Percentiles rank a stretch among this genome's conserved stretches.
Conservation (phyloP, 2,329 filamentous ascomycete genomes). For the Pestalotiopsis fici region DNA sequence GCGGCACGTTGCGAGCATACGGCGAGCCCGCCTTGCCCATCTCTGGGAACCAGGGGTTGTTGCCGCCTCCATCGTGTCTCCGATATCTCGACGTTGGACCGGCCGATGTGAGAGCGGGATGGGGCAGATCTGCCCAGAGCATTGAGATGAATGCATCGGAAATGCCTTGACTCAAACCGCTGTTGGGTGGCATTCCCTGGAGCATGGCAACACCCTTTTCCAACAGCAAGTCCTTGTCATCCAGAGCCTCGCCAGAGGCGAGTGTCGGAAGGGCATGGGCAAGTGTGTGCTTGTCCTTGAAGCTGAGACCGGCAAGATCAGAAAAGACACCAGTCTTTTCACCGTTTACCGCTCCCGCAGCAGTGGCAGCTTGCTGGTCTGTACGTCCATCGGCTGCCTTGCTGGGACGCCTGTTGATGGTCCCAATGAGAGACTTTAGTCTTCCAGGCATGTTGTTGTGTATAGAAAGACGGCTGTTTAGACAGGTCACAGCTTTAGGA, state of each 20-base stretch:
- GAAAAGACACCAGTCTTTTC: conserved; percentile 40
- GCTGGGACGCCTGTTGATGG: conserved; percentile 46
- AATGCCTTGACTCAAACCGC: conserved; percentile 45
- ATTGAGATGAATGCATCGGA: conserved; percentile 52
- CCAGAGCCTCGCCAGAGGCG: conserved; percentile 43
- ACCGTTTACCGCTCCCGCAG: conserved; percentile 15
- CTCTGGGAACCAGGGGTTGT: conserved; percentile 49
- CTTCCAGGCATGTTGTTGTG: neutral
- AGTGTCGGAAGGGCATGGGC: conserved; percentile 40
- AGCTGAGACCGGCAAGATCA: conserved; percentile 37
- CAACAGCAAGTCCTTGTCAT: conserved; percentile 47
- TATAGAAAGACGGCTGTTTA: neutral
- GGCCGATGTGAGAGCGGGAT: conserved; percentile 46
- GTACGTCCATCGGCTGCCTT: conserved; percentile 47
- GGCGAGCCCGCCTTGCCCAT: conserved; percentile 53
- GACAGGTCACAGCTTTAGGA: neutral
- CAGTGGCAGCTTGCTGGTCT: conserved; percentile 33
- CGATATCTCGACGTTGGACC: conserved; percentile 45
- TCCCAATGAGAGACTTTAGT: conserved; percentile 36
- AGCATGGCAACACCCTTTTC: conserved; percentile 55
- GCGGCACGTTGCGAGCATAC: conserved; percentile 44
- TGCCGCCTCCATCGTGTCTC: conserved; percentile 43
- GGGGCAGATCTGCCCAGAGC: conserved; percentile 54
- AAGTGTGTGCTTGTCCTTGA: conserved; percentile 39
- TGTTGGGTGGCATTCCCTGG: conserved; percentile 49